Conservation (phyloP, 1,284 basidiomycete genomes). For the Heterobasidion occidentale region DNA sequence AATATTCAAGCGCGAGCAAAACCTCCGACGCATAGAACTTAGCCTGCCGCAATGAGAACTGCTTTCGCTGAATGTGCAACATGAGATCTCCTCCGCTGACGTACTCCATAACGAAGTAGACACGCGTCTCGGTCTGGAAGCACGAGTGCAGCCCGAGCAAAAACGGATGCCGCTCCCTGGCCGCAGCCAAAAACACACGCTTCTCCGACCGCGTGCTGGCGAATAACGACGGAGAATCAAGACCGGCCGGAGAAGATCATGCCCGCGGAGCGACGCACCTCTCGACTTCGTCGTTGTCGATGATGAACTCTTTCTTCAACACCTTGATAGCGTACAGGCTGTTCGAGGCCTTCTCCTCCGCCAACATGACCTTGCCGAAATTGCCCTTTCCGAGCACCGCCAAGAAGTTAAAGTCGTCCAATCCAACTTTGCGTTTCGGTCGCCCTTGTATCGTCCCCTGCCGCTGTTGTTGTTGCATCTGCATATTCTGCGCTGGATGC, state of each 20-base stretch:
- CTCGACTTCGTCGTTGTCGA: slow-evolving; percentile 99
- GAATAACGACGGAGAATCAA: slow-evolving; percentile 6
- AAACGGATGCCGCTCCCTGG: slow-evolving; percentile 96
- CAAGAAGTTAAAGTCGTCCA: slow-evolving; percentile 99
- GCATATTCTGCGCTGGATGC: slow-evolving; percentile 9
- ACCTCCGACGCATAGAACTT: slow-evolving; percentile 99
- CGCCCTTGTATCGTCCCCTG: slow-evolving; percentile 22
- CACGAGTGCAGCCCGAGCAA: slow-evolving; percentile 95
- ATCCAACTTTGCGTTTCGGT: slow-evolving; percentile 78
- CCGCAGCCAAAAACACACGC: slow-evolving; percentile 94
- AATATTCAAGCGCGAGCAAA: slow-evolving; percentile 93
- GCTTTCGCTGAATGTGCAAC: slow-evolving; percentile 77
- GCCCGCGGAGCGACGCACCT: slow-evolving; percentile 50
- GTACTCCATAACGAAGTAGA: slow-evolving; percentile 81
- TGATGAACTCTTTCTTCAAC: slow-evolving; percentile 99
- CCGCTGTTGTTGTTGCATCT: slow-evolving; percentile 15
- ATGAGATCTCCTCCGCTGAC: slow-evolving; percentile 76
- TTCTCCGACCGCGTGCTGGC: slow-evolving; percentile 96
- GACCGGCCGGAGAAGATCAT: slow-evolving; percentile 1
- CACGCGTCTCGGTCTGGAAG: slow-evolving; percentile 99
- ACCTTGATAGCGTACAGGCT: slow-evolving; percentile 99
- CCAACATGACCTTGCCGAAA: slow-evolving; percentile 99
- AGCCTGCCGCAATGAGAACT: slow-evolving; percentile 77
- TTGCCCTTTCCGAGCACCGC: slow-evolving; percentile 99
- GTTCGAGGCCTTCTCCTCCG: slow-evolving; percentile 92